Base-by-base conservation (phyloP, 257 asterid genomes). In the Nicotiana knightiana region DNA sequence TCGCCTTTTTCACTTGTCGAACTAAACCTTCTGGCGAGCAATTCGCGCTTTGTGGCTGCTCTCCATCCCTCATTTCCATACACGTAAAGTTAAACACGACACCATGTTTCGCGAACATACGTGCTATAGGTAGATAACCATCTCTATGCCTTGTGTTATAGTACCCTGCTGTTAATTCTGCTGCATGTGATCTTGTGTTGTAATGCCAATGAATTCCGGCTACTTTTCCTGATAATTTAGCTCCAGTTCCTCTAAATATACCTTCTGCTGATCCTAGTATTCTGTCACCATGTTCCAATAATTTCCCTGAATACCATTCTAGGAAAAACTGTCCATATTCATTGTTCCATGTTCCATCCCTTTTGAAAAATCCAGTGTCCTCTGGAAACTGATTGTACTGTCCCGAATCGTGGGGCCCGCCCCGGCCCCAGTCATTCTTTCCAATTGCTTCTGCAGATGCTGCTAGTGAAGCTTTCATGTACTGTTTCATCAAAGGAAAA, bases 151-250 rank as follows among this genome's bases (percentile, higher is more conserved):
- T 87, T 3, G 98, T 94, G 71, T 93, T 96, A 86, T 94, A 94
- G 90, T 96, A 96, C 6, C 99, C 98, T 65, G 99, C 97, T 65
- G 98, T 94, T 32, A 94, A 83, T 84, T 94, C 98, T 1, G 98
- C 88, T 80, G 98, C 97, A 62, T 94, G 99, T 10, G 98, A 95
- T 86, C 97, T 92, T 53, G 98, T 91, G 53, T 88, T 91, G 81
- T 96, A 94, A 77, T 93, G 98, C 98, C 97, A 93, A 80, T 96
- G 97, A 80, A 94, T 93, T 86, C 98, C 99, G 0, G 98, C 97
- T 46, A 96, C 94, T 87, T 96, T 96, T 26, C 95, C 98, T 0
- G 99, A 96, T 57, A 96, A 85, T 83, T 89, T 91, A 81, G 89
- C 93, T 21, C 97, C 93, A 3, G 88, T 92, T 62, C 93, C 95